Evolutionary conservation across 352 stramenopile genomes (phyloP).

Genomic region (Discostella stelligera): DNA sequence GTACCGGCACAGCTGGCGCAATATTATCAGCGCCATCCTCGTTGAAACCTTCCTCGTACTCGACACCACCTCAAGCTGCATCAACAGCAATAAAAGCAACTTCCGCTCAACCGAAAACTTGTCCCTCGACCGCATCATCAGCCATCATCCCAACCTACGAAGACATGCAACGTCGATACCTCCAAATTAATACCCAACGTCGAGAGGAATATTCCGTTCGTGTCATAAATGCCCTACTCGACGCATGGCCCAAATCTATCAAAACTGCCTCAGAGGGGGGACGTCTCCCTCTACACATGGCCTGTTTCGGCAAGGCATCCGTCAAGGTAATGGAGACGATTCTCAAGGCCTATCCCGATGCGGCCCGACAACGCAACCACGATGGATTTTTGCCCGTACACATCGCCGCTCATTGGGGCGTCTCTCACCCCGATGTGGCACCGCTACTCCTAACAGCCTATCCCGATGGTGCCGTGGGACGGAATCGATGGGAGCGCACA

Average conservation of each 20-base stretch:
- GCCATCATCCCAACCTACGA: conserved; percentile 17
- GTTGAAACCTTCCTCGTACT: not conserved
- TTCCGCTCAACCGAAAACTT: not conserved
- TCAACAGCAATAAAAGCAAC: not conserved
- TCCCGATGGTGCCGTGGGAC: conserved; percentile 73
- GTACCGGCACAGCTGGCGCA: not conserved
- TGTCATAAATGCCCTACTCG: conserved; percentile 73
- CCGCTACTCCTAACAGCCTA: conserved; percentile 66
- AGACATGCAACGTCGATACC: conserved; percentile 48
- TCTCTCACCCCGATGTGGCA: conserved; percentile 69
- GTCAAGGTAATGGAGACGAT: conserved; percentile 68
- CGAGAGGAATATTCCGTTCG: conserved; percentile 68
- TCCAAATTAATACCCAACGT: conserved; percentile 55
- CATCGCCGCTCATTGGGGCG: conserved; percentile 75
- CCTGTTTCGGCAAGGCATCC: conserved; percentile 71
- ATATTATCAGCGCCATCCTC: not conserved
- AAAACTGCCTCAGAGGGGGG: conserved; percentile 72
- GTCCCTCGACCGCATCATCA: not conserved
- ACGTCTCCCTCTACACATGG: conserved; percentile 72
- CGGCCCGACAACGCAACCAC: conserved; percentile 66
- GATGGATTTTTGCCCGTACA: conserved; percentile 78
- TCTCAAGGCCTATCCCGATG: conserved; percentile 70
- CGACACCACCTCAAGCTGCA: not conserved
- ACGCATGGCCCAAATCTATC: conserved; percentile 68
- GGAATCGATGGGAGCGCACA: conserved; percentile 77